Base-by-base conservation (phyloP, 2,329 filamentous ascomycete genomes). In the Mycosphaerella arachidis region DNA sequence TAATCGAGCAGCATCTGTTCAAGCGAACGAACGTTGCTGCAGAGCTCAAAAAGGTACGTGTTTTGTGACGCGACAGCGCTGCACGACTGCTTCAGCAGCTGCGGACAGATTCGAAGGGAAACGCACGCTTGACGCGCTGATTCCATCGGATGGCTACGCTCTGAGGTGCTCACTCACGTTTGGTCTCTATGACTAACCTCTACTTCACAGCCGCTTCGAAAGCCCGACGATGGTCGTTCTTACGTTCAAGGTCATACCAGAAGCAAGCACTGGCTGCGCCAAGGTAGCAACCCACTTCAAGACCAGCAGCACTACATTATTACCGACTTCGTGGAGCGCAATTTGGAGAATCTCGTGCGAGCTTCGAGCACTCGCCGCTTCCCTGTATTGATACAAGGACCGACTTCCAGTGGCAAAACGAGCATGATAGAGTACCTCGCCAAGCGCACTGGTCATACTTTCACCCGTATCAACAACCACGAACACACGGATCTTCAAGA, bases 371-470 rank as follows among this genome's bases (percentile, higher is more conserved):
- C 93, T 4, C 81, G 92, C 37, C 86, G 90, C 53, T 99, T 96
- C 73, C 95, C 94, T 0, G 91, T 99, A 53, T 81, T 99, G 9
- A 89, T 99, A 20, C 94, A 99, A 75, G 94, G 94, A 3, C 94
- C 95, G 12, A 99, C 94, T 0, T 99, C 95, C 5, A 90, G 93
- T 12, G 94, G 94, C 65, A 99, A 99, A 76, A 99, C 94, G 0
- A 97, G 93, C 75, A 99, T 99, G 94, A 96, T 99, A 46, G 93
- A 97, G 75, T 97, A 96, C 72, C 82, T 99, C 40, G 93, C 95
- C n/a, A 94, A 96, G 70, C 89, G 90, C 57, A 97, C 92, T 31
- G 94, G 95, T 3, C 96, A 99, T 73, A 94, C 90, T 71, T 99
- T 97, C 71, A 92, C 99, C 48, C 86, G 94, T 61, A 99, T 99